These are phyloP conservation scores for Quercus cerris DNA, from an alignment of 306 rosid species.

Conservation along the genomic window DNA sequence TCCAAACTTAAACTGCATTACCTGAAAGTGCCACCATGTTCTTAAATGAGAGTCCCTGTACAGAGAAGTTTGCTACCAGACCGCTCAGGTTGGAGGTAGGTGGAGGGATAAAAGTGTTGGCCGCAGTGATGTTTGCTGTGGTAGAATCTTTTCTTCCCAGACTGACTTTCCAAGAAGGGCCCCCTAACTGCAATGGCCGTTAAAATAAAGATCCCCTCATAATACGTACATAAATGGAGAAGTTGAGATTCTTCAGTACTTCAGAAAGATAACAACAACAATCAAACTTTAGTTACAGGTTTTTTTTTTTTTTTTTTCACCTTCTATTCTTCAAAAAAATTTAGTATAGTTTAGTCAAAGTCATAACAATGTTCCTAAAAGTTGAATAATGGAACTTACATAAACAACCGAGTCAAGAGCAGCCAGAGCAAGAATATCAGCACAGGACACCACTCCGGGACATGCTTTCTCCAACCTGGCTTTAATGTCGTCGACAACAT, in stretches of 20 bases:
- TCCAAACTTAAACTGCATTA: background rate
- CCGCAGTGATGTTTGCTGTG: constrained; percentile 47
- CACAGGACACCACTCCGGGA: constrained; percentile 56
- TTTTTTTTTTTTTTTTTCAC: too few relatives aligned
- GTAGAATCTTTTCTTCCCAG: constrained; percentile 66
- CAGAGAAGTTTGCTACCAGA: constrained; percentile 37
- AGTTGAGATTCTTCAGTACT: too few relatives aligned
- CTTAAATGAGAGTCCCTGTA: constrained; percentile 41
- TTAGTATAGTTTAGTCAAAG: too few relatives aligned
- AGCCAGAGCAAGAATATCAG: constrained; percentile 60
- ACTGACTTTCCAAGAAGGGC: constrained; percentile 54
- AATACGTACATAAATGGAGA: background rate
- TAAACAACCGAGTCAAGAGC: constrained; percentile 50
- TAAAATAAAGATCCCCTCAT: background rate
- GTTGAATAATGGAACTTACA: constrained; percentile 18
- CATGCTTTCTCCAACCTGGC: constrained; percentile 53
- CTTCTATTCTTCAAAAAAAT: too few relatives aligned
- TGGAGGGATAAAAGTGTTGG: constrained; percentile 38
- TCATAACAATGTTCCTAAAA: background rate
- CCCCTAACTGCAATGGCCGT: constrained; percentile 45
- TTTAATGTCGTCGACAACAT: constrained; percentile 50
- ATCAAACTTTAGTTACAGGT: too few relatives aligned
- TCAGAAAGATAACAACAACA: too few relatives aligned
- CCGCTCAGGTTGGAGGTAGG: constrained; percentile 19
- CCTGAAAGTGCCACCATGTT: constrained; percentile 65